Percentiles rank a stretch among this genome's conserved stretches.
Conservation (phyloP, 2,329 filamentous ascomycete species). For the Hymenoscyphus repandus region DNA sequence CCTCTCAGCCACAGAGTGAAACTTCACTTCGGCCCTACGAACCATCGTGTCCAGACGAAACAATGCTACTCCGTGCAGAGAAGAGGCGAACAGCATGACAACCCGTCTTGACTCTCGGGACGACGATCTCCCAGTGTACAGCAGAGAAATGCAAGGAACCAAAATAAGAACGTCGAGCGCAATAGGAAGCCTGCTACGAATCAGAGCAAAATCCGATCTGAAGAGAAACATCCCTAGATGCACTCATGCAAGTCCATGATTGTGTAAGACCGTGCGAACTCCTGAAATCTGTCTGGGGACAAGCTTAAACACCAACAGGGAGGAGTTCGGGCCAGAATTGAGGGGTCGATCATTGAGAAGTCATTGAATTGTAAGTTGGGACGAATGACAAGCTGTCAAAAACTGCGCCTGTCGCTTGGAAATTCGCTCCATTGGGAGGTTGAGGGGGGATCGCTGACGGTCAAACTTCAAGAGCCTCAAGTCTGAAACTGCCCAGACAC, state of each 20-base stretch:
- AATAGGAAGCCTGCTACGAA: neutral
- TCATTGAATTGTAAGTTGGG: conserved; percentile 6
- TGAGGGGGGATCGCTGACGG: conserved; percentile 4
- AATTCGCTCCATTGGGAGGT: neutral
- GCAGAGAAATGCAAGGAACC: neutral
- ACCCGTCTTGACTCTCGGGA: neutral
- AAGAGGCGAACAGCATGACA: neutral
- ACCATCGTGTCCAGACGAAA: neutral
- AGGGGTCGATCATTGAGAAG: neutral
- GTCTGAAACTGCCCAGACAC: conserved; percentile 12
- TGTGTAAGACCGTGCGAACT: conserved; percentile 8
- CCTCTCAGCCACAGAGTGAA: neutral
- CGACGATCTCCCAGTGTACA: conserved; percentile 1
- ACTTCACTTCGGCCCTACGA: neutral
- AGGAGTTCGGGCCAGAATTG: neutral
- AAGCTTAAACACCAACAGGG: conserved; percentile 6
- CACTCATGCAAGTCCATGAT: conserved; percentile 8
- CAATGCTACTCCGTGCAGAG: neutral
- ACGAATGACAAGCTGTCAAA: conserved; percentile 11
- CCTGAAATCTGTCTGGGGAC: conserved; percentile 9
- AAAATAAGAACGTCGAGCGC: conserved; percentile 1
- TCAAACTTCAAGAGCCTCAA: conserved; percentile 18
- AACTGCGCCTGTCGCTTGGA: neutral
- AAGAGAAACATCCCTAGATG: conserved; percentile 2
- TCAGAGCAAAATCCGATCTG: neutral